Conservation (phyloP, 257 asterid species). For the Capsicum rhomboideum region DNA sequence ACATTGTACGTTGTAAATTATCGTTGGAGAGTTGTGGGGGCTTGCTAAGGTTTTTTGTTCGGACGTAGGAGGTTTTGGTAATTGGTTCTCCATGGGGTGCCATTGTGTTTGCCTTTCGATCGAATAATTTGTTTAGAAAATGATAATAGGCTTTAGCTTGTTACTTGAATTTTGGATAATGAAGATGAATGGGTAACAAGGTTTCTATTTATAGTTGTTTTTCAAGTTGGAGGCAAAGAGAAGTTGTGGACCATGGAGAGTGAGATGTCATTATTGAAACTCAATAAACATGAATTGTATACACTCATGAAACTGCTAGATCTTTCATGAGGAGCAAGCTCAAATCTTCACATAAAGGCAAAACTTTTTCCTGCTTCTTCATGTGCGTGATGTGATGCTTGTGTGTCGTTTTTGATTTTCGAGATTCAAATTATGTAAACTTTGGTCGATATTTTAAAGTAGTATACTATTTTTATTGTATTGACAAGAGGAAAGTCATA, state of each 20-base stretch:
- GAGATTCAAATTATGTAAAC: too few species aligned
- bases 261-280: neutral
- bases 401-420: too few species aligned
- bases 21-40: slow-evolving; percentile 1
- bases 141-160: neutral
- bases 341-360: neutral
- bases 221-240: neutral
- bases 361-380: neutral
- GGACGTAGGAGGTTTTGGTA: neutral
- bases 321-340: neutral
- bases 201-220: neutral
- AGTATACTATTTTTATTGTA: too few species aligned
- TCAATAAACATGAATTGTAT: neutral
- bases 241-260: neutral
- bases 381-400: neutral
- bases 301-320: neutral
- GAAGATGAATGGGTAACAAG: neutral
- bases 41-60: neutral
- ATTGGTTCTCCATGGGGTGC: slow-evolving; percentile 5
- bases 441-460: too few species aligned
- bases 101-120: neutral
- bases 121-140: neutral
- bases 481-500: too few species aligned
- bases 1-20: slow-evolving; percentile 2
- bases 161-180: neutral